phyloP scores from a whole-genome alignment of 1,284 basidiomycete genomes.

The Dichomitus squalens region DNA sequence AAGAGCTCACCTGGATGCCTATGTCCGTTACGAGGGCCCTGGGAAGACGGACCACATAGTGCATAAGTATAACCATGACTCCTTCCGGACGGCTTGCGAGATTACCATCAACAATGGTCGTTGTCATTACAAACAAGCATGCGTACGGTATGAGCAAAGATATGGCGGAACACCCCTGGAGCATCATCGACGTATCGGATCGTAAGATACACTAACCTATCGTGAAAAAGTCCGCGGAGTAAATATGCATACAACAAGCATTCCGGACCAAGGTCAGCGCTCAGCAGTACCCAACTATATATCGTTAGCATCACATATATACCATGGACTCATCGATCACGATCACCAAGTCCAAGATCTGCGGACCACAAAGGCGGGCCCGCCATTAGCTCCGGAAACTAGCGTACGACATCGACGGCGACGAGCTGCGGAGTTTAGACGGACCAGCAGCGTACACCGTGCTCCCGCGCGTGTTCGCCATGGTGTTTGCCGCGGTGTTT shows the following conservation, averaged over 20 bases:
- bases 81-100: not conserved
- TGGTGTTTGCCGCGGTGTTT: slow-evolving; percentile 31
- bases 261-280: not conserved
- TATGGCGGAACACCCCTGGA: not conserved
- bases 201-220: slow-evolving; percentile 1
- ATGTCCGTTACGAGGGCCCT: too few species aligned
- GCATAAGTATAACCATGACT: too few species aligned
- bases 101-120: not conserved
- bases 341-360: not conserved
- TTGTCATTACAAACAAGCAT: not conserved
- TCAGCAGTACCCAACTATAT: not conserved
- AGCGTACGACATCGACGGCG: slow-evolving; percentile 27
- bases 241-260: slow-evolving; percentile 7
- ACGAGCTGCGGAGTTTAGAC: slow-evolving; percentile 15
- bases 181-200: not conserved
- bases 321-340: not conserved
- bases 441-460: slow-evolving; percentile 14
- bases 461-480: slow-evolving; percentile 33
- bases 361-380: not conserved
- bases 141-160: not conserved
- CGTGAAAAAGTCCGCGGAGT: not conserved
- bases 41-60: too few species aligned
- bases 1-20: too few species aligned
- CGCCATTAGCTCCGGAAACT: slow-evolving; percentile 20
- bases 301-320: not conserved